Evolutionary conservation across 352 stramenopile species (phyloP).

Genomic region (Phytophthora quininea): DNA sequence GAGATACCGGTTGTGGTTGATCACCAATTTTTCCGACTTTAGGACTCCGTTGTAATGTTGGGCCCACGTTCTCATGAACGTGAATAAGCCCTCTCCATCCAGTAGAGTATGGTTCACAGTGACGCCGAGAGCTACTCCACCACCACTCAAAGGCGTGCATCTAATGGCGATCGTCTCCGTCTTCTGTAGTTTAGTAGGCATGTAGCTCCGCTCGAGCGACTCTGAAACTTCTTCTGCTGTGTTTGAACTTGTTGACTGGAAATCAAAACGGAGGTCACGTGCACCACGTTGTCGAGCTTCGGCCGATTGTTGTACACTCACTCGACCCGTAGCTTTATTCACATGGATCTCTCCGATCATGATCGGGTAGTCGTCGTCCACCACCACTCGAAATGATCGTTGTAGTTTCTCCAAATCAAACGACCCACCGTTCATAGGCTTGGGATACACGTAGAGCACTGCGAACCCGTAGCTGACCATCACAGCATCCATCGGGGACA

Average conservation of each 20-base stretch:
- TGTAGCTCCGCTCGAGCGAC: slow-evolving; percentile 22
- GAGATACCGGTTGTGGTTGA: slow-evolving; percentile 41
- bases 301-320: slow-evolving; percentile 30
- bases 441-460: slow-evolving; percentile 51
- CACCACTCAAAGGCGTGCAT: slow-evolving; percentile 39
- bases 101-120: slow-evolving; percentile 43
- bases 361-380: slow-evolving; percentile 45
- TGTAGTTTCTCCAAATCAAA: slow-evolving; percentile 34
- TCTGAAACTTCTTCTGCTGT: slow-evolving; percentile 32
- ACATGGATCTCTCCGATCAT: slow-evolving; percentile 31
- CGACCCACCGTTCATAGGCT: neutral
- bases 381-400: slow-evolving; percentile 23
- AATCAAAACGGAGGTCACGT: slow-evolving; percentile 34
- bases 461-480: slow-evolving; percentile 43
- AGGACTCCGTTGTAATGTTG: slow-evolving; percentile 33
- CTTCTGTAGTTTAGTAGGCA: slow-evolving; percentile 13
- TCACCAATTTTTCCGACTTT: slow-evolving; percentile 9
- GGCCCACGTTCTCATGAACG: slow-evolving; percentile 50
- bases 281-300: slow-evolving; percentile 3
- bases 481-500: slow-evolving; percentile 50
- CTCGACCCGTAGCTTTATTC: slow-evolving; percentile 22
- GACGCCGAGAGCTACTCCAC: slow-evolving; percentile 39
- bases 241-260: neutral
- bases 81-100: slow-evolving; percentile 49
- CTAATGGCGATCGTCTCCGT: slow-evolving; percentile 33